These are phyloP conservation scores for Teratosphaeria pseudoeucalypti DNA, from an alignment of 2,329 filamentous ascomycete species.

Conservation along the genomic window DNA sequence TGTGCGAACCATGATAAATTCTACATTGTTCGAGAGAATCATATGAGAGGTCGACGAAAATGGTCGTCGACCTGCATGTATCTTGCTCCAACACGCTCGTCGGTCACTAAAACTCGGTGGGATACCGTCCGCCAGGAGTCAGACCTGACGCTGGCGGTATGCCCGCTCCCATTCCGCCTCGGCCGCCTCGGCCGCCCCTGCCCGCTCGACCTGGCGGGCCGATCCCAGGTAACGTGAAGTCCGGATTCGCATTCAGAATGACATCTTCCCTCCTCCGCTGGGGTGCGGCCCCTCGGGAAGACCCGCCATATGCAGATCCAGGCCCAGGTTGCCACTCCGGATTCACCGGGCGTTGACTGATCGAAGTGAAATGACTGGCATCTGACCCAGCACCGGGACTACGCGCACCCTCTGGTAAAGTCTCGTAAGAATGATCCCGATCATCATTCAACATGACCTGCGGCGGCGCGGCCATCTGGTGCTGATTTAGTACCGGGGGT, in stretches of 20 bases:
- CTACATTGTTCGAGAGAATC: no score
- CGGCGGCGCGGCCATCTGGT: slow-evolving; percentile 31
- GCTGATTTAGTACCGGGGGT: slow-evolving; percentile 19
- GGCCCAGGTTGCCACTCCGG: slow-evolving; percentile 66
- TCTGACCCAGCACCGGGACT: slow-evolving; percentile 58
- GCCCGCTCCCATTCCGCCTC: slow-evolving; percentile 5
- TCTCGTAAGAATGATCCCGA: slow-evolving; percentile 43
- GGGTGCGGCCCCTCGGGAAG: slow-evolving; percentile 29
- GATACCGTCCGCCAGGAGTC: slow-evolving; percentile 24
- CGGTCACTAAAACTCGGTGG: slow-evolving; percentile 12
- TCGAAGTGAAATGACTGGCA: slow-evolving; percentile 75
- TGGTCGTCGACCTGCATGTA: background rate
- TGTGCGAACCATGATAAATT: background rate
- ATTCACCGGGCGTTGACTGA: slow-evolving; percentile 80
- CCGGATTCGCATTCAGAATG: slow-evolving; percentile 68
- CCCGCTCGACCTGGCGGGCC: slow-evolving; percentile 25
- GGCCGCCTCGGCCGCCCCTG: slow-evolving; percentile 18
- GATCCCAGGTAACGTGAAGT: slow-evolving; percentile 61
- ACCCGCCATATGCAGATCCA: slow-evolving; percentile 26
- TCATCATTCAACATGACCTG: slow-evolving; percentile 3
- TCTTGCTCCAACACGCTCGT: background rate
- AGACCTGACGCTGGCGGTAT: slow-evolving; percentile 12
- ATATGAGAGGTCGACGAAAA: background rate
- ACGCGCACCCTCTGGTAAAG: slow-evolving; percentile 51
- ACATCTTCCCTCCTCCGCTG: slow-evolving; percentile 52